Evolutionary conservation across 768 basidiomycete genomes (phyloP).

Genomic region (Phaeotremella skinneri): DNA sequence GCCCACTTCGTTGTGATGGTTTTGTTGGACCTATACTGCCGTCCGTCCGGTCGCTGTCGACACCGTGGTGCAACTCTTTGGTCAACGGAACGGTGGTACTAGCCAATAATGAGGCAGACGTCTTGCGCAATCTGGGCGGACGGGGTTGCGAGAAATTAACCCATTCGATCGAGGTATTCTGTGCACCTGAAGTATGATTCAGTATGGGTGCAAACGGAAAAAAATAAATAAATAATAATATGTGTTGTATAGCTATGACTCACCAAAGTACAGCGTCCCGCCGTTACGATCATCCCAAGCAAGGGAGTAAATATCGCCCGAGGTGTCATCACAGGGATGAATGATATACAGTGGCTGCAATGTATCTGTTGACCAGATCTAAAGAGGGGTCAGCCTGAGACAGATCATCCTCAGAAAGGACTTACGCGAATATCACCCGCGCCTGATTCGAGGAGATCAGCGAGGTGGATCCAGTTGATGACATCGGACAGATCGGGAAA

Average conservation of each 20-base stretch:
- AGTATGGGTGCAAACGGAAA: not conserved
- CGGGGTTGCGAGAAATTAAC: slow-evolving; percentile 58
- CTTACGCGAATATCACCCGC: slow-evolving; percentile 82
- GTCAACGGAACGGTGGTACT: slow-evolving; percentile 29
- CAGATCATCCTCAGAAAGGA: slow-evolving; percentile 11
- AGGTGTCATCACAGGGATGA: slow-evolving; percentile 73
- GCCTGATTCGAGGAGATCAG: slow-evolving; percentile 56
- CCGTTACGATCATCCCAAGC: slow-evolving; percentile 65
- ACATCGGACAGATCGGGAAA: not conserved
- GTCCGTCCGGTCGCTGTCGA: not conserved
- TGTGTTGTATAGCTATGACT: slow-evolving; percentile 4
- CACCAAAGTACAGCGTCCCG: slow-evolving; percentile 73
- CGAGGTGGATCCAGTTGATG: not conserved
- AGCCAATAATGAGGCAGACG: slow-evolving; percentile 22
- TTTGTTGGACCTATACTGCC: not conserved
- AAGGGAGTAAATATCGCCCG: slow-evolving; percentile 84
- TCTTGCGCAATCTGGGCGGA: slow-evolving; percentile 23
- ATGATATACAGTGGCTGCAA: slow-evolving; percentile 69
- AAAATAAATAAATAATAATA: not conserved
- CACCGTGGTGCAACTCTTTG: not conserved
- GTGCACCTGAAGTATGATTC: slow-evolving; percentile 56
- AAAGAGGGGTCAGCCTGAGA: slow-evolving; percentile 15
- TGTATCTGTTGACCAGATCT: slow-evolving; percentile 79
- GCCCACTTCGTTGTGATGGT: slow-evolving; percentile 34
- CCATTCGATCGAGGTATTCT: slow-evolving; percentile 92